Base-by-base conservation (phyloP, 306 rosid species). In the Lupinus albus region DNA sequence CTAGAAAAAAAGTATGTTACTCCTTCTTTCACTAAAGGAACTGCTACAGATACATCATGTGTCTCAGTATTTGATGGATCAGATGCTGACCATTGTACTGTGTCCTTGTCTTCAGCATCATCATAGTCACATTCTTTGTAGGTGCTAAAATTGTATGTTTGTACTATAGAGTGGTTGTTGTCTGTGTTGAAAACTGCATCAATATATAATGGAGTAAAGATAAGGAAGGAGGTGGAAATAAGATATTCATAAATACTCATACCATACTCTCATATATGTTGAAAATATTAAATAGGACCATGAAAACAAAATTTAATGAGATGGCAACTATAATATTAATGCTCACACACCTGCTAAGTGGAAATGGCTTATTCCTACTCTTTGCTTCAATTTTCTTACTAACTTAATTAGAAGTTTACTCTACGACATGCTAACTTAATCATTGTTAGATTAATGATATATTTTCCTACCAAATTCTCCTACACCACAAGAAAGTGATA, bases 101-200 rank as follows among this genome's bases (percentile, higher is more conserved):
- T 87, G 71, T 89, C 98, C 0, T 76, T 78, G 35, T 87, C 98
- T 28, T 51, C 72, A 11, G 96, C 85, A 62, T 92, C 81, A 5
- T 87, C 83, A 4, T 70, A 89, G 50, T 92, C 88, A 14, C 96
- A 92, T 15, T 18, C 73, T 62, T 84, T 87, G 88, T 89, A 89
- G 5, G 87, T 89, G 20, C 93, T 92, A 2, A 48, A 55, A 59
- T 89, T 92, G 78, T 76, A 92, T 20, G 98, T 89, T 58, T 86
- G 93, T 39, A 89, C 51, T 4, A 92, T 78, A 0, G 93, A 78
- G 82, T 92, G 98, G 71, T 92, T 92, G 1, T 58, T 89, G 75
- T 92, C 86, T 0, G 96, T 84, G 79, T 89, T 87, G 78, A 92
- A 89, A 80, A 92, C 98, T 92, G 80, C 81, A 83, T n/a, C n/a